Conservation (phyloP, 139 green algal species). For the Diplosphaera chodatii region DNA sequence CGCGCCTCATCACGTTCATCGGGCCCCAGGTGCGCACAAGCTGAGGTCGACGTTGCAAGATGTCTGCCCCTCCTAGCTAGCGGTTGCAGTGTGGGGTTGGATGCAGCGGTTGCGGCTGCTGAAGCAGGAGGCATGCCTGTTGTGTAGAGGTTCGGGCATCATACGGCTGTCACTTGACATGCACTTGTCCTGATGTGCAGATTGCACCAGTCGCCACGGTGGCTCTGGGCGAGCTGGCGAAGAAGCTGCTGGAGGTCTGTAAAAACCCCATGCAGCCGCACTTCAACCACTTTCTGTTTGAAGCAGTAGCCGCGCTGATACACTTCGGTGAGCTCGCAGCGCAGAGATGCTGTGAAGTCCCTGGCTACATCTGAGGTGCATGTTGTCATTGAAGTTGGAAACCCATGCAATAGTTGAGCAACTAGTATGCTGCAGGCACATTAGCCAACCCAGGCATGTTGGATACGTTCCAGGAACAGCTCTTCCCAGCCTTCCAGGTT, state of each 20-base stretch:
- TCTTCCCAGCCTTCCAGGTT: slow-evolving; percentile 93
- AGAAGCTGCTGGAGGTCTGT: slow-evolving; percentile 75
- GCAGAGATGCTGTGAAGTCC: too few species aligned
- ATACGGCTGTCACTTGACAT: too few species aligned
- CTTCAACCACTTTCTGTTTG: slow-evolving; percentile 99
- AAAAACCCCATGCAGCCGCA: slow-evolving; percentile 89
- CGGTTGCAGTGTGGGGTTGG: too few species aligned
- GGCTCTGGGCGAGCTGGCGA: slow-evolving; percentile 45
- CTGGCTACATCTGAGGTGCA: too few species aligned
- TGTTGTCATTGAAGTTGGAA: too few species aligned
- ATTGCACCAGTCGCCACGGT: slow-evolving; percentile 53
- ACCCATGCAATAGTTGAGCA: too few species aligned
- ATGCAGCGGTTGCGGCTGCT: too few species aligned
- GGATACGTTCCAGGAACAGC: slow-evolving; percentile 59
- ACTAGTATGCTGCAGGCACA: not conserved
- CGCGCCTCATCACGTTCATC: slow-evolving; percentile 82
- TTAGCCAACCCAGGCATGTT: slow-evolving; percentile 28
- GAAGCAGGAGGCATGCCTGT: too few species aligned
- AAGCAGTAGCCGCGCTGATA: slow-evolving; percentile 87
- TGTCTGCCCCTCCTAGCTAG: too few species aligned
- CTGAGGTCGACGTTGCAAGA: too few species aligned
- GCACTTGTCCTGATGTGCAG: too few species aligned
- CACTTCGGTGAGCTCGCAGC: slow-evolving; percentile 21
- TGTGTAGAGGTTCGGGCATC: too few species aligned
- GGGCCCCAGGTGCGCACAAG: slow-evolving; percentile 65